Evolutionary conservation across 169 alveolate genomes (phyloP), one percentile per base, ranked within the genome.

Genomic region (Plasmodium gallinaceum): DNA sequence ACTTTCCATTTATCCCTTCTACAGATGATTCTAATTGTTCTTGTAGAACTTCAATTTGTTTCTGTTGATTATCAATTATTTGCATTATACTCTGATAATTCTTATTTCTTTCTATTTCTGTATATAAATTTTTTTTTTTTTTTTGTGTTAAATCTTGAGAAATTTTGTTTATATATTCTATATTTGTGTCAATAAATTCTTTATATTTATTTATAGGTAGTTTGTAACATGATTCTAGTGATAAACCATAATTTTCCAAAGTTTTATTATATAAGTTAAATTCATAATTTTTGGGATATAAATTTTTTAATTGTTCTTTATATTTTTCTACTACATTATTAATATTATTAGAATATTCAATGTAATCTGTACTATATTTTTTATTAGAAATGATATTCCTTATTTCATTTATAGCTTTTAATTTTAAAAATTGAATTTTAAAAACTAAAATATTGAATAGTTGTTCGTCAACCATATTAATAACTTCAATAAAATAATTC

Each of bases 11-110:
- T 7, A 16, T n/a, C 0, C 76, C 75, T 10, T 76, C 90, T 52
- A 74, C 61, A 32, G 86, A 72, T 22, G 73, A 26, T 51, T 75
- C 83, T 16, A 88, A 54, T 16, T 88, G 83, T 18, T 88, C 88
- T 54, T 88, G 88, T 58, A 88, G 65, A 14, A 71, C 43, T 22
- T 94, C 95, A 4, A 94, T 94, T 87, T 94, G 95, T 60, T 90
- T 92, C 42, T 94, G 96, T 57, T 94, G 95, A 48, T 83, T 73
- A 52, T 92, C 90, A 22, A 94, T 62, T 45, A 88, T 68, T 70
- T 90, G 76, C 70, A 92, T 12, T 22, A 94, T 73, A 46, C 76
- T 92, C 43, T 76, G 65, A 72, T 93, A 74, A 74, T 88, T 76
- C 20, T 64, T 80, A 57, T 42, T 71, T 60, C 37, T 61, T 39